Conservation (phyloP, 441 rosid species). For the Brassica hybrid region DNA sequence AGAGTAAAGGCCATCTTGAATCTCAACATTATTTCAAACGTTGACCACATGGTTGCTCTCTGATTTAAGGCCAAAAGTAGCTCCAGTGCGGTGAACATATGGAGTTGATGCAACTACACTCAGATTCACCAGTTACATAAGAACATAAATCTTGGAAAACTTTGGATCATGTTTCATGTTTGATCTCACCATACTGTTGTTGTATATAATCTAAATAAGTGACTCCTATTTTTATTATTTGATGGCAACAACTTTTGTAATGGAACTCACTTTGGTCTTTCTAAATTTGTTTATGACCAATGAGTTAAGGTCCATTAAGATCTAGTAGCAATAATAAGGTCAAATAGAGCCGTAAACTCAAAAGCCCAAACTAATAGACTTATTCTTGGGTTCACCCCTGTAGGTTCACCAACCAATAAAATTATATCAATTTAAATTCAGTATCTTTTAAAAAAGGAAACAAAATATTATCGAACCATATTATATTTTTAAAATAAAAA, state of each 20-base stretch:
- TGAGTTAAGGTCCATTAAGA: neutral
- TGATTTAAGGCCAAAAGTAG: conserved; percentile 11
- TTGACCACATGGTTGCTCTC: neutral
- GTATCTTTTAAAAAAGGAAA: too few species aligned
- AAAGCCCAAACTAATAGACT: neutral
- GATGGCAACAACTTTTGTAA: neutral
- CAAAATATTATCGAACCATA: too few species aligned
- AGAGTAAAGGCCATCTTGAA: conserved; percentile 14
- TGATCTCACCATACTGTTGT: conserved; percentile 2
- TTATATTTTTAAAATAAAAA: too few species aligned
- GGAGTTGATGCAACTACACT: conserved; percentile 10
- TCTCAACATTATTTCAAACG: conserved; percentile 1
- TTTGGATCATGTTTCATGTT: neutral
- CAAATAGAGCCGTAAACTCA: neutral
- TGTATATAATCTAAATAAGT: conserved; percentile 11
- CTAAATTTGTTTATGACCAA: neutral
- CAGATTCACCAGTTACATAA: neutral
- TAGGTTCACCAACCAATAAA: too few species aligned
- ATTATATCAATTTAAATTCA: too few species aligned
- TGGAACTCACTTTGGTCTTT: neutral
- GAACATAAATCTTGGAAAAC: neutral
- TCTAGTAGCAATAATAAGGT: neutral
- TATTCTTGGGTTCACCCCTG: too few species aligned
- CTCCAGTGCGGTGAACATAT: neutral
- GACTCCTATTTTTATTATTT: neutral